Conservation (phyloP, 441 rosid species). For the Croton setiger region DNA sequence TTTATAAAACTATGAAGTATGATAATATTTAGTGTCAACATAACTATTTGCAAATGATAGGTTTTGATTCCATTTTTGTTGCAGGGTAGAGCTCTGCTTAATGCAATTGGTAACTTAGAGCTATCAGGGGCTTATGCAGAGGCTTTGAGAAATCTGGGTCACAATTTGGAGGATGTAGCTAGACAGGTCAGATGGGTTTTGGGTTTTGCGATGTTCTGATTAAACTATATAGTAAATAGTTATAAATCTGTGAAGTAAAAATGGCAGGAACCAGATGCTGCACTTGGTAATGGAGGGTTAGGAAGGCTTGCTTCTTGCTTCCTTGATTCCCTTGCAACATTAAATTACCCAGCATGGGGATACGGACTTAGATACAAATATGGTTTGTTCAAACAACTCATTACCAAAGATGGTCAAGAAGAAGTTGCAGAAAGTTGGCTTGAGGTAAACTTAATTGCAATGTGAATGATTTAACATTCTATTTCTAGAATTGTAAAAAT, state of each 20-base stretch:
- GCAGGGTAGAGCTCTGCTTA: conserved; percentile 48
- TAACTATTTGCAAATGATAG: no score
- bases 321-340: conserved; percentile 59
- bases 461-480: background rate
- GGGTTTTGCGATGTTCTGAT: background rate
- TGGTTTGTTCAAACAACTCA: conserved; percentile 43
- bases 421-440: conserved; percentile 54
- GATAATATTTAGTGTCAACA: no score
- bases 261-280: conserved; percentile 57
- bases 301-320: conserved; percentile 64
- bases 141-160: conserved; percentile 41
- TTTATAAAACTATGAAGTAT: no score
- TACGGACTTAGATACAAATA: conserved; percentile 48
- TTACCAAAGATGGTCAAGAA: conserved; percentile 46
- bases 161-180: conserved; percentile 39
- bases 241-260: background rate
- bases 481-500: background rate
- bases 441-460: conserved; percentile 27
- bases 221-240: background rate
- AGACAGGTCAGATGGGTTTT: conserved; percentile 26
- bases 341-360: conserved; percentile 65
- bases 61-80: background rate
- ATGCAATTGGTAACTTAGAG: conserved; percentile 47
- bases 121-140: conserved; percentile 43
- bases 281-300: conserved; percentile 59